Evolutionary conservation across 1,139 yeast species (phyloP).

Genomic region (Diutina ranongensis): DNA sequence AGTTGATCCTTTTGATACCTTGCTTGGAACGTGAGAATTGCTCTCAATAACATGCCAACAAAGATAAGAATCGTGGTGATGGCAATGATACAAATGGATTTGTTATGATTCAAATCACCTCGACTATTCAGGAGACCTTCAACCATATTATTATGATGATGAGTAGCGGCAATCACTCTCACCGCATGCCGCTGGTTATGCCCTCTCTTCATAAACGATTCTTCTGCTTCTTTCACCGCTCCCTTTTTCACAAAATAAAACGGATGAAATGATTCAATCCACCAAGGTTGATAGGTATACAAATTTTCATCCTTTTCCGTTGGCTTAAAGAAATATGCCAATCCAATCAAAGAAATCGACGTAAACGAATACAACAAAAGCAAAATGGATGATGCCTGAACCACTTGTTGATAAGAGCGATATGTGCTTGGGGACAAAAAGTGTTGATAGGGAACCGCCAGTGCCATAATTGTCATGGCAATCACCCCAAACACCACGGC

Average conservation of each 20-base stretch:
- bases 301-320: not conserved
- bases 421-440: not conserved
- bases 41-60: not conserved
- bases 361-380: conserved; percentile 1
- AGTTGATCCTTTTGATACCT: not conserved
- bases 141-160: conserved; percentile 1
- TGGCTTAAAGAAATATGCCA: conserved; percentile 6
- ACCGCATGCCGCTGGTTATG: conserved; percentile 3
- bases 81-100: not conserved
- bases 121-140: not conserved
- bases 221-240: conserved; percentile 1
- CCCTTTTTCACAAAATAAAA: conserved; percentile 3
- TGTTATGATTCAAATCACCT: not conserved
- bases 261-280: conserved; percentile 4
- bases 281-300: conserved; percentile 6
- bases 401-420: not conserved
- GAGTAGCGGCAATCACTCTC: conserved; percentile 3
- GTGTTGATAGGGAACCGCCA: conserved; percentile 3
- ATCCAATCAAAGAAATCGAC: not conserved
- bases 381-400: conserved; percentile 1
- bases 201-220: conserved; percentile 4
- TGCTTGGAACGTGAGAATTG: not conserved
- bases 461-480: conserved; percentile 2
- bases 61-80: conserved; percentile 3
- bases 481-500: conserved; percentile 3